Base-by-base conservation (phyloP, 2,329 filamentous ascomycete species). In the Mycogone perniciosa region DNA sequence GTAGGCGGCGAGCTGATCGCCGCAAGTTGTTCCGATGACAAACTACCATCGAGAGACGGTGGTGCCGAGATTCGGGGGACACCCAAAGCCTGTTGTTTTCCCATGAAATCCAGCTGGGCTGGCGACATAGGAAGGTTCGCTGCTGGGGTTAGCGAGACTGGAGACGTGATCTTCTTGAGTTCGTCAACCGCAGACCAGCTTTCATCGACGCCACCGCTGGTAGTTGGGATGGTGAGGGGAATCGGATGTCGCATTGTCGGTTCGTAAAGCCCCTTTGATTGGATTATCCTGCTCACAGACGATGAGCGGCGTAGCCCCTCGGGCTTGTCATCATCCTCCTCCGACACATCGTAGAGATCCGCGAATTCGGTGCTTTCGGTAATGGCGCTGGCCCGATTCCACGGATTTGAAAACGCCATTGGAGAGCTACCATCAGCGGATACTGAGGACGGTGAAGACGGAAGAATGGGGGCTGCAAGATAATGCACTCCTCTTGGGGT, bases 31-130 rank as follows among this genome's bases (percentile, higher is more conserved):
- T 96, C 91, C 2, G 91, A 95, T 7, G 84, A 86, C 61, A 93
- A 72, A 68, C 89, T 96, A 26, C 90, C 91, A 70, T 96, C 91
- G 4, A 96, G 76, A 4, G 92, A 96, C 4, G 92, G 92, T 4
- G 91, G 86, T 5, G 88, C 86, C 50, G 89, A 91, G 31, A 83
- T 79, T 34, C 82, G 84, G 2, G 89, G 89, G 4, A 92, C 76
- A 44, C 82, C 78, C 26, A 84, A 77, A 30, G 81, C 63, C 53
- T 82, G 80, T 58, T 82, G 79, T 53, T 74, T 68, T 46, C 77
- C 78, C 65, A 96, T 82, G 62, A 88, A 84, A 8, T 82, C 83
- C 58, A 92, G 76, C 51, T 86, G 81, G 13, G 82, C 82, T 4
- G 88, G 87, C 4, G 88, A 91, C 69, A 95, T 86, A 50, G 85